A percentile compares a stretch with the other conserved stretches of the same genome.
phyloP scores from a whole-genome alignment of 768 basidiomycete genomes.

The Melanogaster broomeanus region DNA sequence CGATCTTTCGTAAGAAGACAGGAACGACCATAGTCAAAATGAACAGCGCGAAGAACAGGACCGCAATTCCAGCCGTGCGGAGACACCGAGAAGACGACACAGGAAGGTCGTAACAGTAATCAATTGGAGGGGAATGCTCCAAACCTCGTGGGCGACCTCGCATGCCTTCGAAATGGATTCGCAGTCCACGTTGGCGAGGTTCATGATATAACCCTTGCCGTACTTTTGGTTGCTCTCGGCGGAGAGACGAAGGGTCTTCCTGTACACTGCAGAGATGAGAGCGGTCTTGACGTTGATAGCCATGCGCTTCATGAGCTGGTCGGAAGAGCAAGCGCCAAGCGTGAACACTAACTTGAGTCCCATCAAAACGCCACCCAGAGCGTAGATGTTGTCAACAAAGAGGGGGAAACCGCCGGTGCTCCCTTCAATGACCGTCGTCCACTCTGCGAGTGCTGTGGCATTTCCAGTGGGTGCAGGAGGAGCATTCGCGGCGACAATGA shows the following conservation, averaged over 20 bases:
- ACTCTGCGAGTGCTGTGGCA: constrained; percentile 22
- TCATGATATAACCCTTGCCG: constrained; percentile 29
- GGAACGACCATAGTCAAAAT: constrained; percentile 31
- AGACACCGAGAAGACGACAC: constrained; percentile 28
- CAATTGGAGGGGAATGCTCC: constrained; percentile 31
- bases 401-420: constrained; percentile 32
- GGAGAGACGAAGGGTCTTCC: constrained; percentile 31
- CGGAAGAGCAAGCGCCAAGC: constrained; percentile 28
- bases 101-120: constrained; percentile 19
- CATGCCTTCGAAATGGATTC: constrained; percentile 32
- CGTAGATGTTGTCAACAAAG: constrained; percentile 25
- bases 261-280: constrained; percentile 31
- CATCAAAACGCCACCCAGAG: constrained; percentile 23
- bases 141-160: constrained; percentile 25
- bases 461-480: constrained; percentile 16
- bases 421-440: constrained; percentile 16
- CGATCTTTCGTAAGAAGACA: constrained; percentile 32
- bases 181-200: constrained; percentile 32
- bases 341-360: constrained; percentile 24
- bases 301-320: constrained; percentile 31
- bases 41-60: constrained; percentile 23
- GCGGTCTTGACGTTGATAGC: constrained; percentile 29
- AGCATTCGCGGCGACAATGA: constrained; percentile 25
- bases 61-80: constrained; percentile 29
- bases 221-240: constrained; percentile 27